phyloP scores from a whole-genome alignment of 106 monocot species.

The Acorus calamus region DNA sequence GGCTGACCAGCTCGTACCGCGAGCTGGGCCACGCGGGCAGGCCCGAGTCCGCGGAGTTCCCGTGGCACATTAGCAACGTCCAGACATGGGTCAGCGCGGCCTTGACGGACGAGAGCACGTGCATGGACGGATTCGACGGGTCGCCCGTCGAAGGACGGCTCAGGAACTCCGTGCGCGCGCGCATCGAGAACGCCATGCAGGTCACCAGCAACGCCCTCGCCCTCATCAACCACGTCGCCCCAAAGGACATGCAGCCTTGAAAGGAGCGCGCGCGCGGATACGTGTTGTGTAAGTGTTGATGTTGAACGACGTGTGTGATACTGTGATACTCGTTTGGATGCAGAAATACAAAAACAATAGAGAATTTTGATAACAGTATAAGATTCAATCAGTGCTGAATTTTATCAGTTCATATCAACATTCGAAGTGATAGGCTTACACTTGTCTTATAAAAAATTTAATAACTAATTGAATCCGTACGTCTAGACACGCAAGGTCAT shows the following conservation, averaged over 20 bases:
- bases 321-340: constrained; percentile 36
- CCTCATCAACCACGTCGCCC: constrained; percentile 25
- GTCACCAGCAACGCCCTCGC: constrained; percentile 34
- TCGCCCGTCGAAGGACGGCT: not conserved
- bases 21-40: constrained; percentile 59
- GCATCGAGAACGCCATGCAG: constrained; percentile 8
- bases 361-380: constrained; percentile 47
- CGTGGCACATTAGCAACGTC: constrained; percentile 46
- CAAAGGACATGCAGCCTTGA: too few species aligned
- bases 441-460: too few species aligned
- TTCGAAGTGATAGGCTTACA: too few species aligned
- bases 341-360: constrained; percentile 87
- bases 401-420: too few species aligned
- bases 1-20: constrained; percentile 23
- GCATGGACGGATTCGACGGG: constrained; percentile 36
- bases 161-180: constrained; percentile 4
- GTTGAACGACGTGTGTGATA: too few species aligned
- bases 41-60: constrained; percentile 21
- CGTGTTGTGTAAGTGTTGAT: too few species aligned
- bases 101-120: constrained; percentile 52
- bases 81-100: constrained; percentile 80
- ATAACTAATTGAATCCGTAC: too few species aligned
- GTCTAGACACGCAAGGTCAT: constrained; percentile 51
- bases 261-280: too few species aligned
- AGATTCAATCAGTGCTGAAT: too few species aligned